Percentiles rank a stretch among this genome's conserved stretches.
These are phyloP conservation scores for Physcomitrellopsis africana DNA, from an alignment of 225 moss, liverwort and hornwort species.

Conservation along the genomic window DNA sequence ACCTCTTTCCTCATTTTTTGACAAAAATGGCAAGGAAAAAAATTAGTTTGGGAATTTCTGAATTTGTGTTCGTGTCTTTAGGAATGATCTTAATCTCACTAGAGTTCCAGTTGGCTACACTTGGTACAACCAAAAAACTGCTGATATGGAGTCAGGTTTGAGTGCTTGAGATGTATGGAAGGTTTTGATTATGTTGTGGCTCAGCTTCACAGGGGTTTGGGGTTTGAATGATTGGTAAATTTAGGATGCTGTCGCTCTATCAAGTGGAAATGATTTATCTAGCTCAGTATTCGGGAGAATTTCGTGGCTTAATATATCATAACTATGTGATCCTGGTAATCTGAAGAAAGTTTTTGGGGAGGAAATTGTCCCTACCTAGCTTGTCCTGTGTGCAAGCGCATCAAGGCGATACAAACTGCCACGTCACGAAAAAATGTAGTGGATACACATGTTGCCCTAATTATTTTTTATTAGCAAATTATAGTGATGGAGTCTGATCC, in stretches of 20 bases:
- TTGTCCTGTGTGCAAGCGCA: conserved; percentile 14
- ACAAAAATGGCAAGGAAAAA: conserved; percentile 73
- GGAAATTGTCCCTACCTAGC: no score
- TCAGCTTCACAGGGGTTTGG: conserved; percentile 17
- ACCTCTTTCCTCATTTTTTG: conserved; percentile 89
- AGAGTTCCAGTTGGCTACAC: conserved; percentile 21
- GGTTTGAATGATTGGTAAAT: conserved; percentile 15
- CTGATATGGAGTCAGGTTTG: conserved; percentile 18
- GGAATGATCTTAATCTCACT: conserved; percentile 24
- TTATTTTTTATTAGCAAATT: not conserved
- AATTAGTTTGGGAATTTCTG: conserved; percentile 39
- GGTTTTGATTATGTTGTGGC: conserved; percentile 11
- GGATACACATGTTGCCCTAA: not conserved
- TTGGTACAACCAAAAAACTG: conserved; percentile 7
- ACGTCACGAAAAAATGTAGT: not conserved
- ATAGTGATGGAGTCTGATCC: not conserved
- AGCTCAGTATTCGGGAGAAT: no score
- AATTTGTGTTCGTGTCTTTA: conserved; percentile 32
- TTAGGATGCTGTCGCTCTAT: not conserved
- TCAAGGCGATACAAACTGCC: conserved; percentile 6
- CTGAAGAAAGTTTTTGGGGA: no score
- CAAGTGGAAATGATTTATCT: no score
- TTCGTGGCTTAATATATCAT: no score
- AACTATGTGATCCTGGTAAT: no score
- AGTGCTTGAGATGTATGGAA: conserved; percentile 27